A percentile compares a stretch with the other conserved stretches of the same genome.
These are phyloP conservation scores for Oemleria cerasiformis DNA, from an alignment of 306 rosid species.

Conservation along the genomic window DNA sequence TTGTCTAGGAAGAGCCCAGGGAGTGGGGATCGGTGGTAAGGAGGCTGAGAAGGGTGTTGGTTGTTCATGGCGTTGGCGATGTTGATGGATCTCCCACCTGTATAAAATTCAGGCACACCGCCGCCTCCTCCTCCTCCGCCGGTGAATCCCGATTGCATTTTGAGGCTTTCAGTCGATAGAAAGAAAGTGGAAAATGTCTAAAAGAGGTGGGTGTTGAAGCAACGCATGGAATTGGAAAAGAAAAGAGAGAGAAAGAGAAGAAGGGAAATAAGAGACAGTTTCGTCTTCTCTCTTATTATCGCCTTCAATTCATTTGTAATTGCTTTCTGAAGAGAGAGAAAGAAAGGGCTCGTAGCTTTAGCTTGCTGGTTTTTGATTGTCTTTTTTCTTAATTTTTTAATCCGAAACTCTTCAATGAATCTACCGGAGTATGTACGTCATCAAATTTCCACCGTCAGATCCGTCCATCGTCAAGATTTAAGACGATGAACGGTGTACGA, in stretches of 20 bases:
- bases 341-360: slow-evolving; percentile 14
- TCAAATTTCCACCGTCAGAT: slow-evolving; percentile 29
- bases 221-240: slow-evolving; percentile 39
- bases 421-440: slow-evolving; percentile 22
- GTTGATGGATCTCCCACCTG: slow-evolving; percentile 47
- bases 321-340: slow-evolving; percentile 20
- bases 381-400: neutral
- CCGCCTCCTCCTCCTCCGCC: slow-evolving; percentile 53
- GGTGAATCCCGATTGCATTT: slow-evolving; percentile 76
- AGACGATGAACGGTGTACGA: slow-evolving; percentile 15
- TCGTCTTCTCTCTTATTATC: slow-evolving; percentile 14
- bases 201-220: slow-evolving; percentile 39
- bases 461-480: slow-evolving; percentile 3
- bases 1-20: slow-evolving; percentile 51
- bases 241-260: neutral
- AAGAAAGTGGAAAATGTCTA: slow-evolving; percentile 21
- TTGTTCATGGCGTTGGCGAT: slow-evolving; percentile 33
- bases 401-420: slow-evolving; percentile 19
- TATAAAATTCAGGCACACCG: slow-evolving; percentile 45
- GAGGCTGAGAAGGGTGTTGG: slow-evolving; percentile 37
- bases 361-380: slow-evolving; percentile 8
- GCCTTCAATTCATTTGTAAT: slow-evolving; percentile 32
- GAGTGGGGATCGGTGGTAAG: slow-evolving; percentile 49
- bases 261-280: slow-evolving; percentile 13
- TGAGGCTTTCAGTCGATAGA: neutral